Evolutionary conservation across 768 basidiomycete genomes (phyloP).

Genomic region (Mycena vitilis): DNA sequence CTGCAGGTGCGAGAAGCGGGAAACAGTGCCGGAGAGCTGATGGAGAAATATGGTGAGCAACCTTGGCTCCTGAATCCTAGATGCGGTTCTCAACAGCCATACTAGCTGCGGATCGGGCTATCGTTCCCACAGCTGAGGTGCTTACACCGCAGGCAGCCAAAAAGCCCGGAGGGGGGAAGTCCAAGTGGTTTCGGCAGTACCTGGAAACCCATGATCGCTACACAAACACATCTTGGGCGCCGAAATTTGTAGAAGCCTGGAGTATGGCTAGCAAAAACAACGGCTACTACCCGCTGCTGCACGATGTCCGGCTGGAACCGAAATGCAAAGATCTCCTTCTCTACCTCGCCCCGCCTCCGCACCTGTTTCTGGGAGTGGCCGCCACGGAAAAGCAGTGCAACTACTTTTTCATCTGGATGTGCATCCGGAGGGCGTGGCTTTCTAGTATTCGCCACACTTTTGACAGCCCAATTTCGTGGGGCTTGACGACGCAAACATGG

Average conservation of each 20-base stretch:
- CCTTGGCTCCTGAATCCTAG: not conserved
- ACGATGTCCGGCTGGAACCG: not conserved
- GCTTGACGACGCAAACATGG: conserved; percentile 14
- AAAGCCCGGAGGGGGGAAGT: not conserved
- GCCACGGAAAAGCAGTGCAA: not conserved
- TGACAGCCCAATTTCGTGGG: not conserved
- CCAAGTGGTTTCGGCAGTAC: conserved; percentile 16
- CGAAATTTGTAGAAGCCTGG: conserved; percentile 1
- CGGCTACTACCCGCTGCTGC: conserved; percentile 1
- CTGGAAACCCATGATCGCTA: not conserved
- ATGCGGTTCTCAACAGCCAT: too few relatives aligned
- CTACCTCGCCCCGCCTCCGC: not conserved
- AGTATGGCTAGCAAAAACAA: not conserved
- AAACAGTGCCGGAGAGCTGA: not conserved
- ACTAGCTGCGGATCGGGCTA: conserved; percentile 3
- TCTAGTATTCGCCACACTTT: not conserved
- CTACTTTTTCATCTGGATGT: conserved; percentile 16
- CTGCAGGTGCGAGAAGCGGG: not conserved
- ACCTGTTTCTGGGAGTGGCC: not conserved
- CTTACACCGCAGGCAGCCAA: not conserved
- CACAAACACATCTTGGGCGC: not conserved
- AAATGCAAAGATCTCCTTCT: conserved; percentile 4
- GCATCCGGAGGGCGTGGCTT: conserved; percentile 12
- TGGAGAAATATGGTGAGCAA: conserved; percentile 16
- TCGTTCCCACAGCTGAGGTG: not conserved